These are phyloP conservation scores for Chrysosporium keratinophilum DNA, from an alignment of 2,329 filamentous ascomycete species.

Conservation along the genomic window DNA sequence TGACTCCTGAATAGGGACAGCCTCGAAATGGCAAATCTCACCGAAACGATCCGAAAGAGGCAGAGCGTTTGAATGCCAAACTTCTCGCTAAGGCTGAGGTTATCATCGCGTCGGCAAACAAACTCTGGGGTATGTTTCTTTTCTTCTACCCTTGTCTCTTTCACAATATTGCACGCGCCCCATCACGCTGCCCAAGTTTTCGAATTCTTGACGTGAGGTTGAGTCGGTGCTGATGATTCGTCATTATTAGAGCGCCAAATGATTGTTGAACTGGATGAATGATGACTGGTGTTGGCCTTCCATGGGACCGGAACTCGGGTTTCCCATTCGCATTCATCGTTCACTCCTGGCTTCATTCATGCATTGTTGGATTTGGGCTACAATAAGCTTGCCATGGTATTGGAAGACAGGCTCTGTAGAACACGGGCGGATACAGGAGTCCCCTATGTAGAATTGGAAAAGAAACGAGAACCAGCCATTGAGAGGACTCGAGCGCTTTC, in stretches of 20 bases:
- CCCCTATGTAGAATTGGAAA: neutral
- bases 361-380: neutral
- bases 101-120: constrained; percentile 58
- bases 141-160: neutral
- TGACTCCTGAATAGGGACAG: constrained; percentile 44
- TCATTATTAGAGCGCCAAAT: constrained; percentile 10
- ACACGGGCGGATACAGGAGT: neutral
- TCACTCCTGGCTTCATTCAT: too few relatives aligned
- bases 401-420: neutral
- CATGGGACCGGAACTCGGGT: neutral
- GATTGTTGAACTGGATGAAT: constrained; percentile 12
- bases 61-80: constrained; percentile 53
- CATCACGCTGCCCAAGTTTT: too few relatives aligned
- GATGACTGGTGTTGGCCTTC: neutral
- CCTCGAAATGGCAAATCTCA: constrained; percentile 45
- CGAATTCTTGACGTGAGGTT: too few relatives aligned
- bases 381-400: neutral
- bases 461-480: neutral
- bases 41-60: constrained; percentile 46
- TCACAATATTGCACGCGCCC: too few relatives aligned
- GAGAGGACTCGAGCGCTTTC: neutral
- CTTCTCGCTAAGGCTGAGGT: constrained; percentile 55
- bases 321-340: neutral
- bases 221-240: neutral
- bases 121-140: constrained; percentile 47